phyloP scores from a whole-genome alignment of 208 protist genomes.

The Crithidia bombi region DNA sequence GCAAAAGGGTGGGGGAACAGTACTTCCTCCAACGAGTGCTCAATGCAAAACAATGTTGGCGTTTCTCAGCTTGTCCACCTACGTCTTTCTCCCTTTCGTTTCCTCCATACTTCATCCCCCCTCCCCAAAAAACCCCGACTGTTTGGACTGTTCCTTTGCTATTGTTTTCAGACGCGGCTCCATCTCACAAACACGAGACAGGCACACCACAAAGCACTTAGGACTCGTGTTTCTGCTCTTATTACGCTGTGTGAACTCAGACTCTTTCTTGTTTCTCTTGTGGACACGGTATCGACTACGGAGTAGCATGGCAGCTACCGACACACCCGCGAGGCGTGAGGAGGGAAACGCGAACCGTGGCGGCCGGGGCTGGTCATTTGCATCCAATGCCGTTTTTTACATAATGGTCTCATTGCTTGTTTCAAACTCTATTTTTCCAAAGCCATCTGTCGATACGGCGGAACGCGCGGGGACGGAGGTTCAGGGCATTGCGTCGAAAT shows the following conservation, averaged over 20 bases:
- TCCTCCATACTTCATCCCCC: no score
- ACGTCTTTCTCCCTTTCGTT: no score
- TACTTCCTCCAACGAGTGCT: no score
- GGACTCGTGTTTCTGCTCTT: no score
- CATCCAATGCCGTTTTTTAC: constrained; percentile 26
- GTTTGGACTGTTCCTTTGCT: no score
- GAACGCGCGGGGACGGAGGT: neutral
- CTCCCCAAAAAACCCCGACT: no score
- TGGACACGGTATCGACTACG: neutral
- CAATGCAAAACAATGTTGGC: no score
- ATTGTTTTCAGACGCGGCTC: no score
- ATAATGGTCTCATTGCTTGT: constrained; percentile 14
- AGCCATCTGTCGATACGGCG: constrained; percentile 4
- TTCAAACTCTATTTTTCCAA: constrained; percentile 22
- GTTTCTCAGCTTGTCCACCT: no score
- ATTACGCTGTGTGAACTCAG: neutral
- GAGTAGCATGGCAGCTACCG: constrained; percentile 1
- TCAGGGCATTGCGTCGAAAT: neutral
- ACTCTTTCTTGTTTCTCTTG: constrained; percentile 3
- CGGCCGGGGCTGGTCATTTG: constrained; percentile 5
- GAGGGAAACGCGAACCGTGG: constrained; percentile 8
- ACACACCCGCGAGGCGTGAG: neutral
- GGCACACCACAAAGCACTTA: no score
- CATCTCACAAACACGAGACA: no score
- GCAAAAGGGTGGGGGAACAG: no score